A percentile compares a stretch with the other conserved stretches of the same genome.
phyloP scores from a whole-genome alignment of 2,329 filamentous ascomycete genomes.

The Phialemoniopsis sp. region DNA sequence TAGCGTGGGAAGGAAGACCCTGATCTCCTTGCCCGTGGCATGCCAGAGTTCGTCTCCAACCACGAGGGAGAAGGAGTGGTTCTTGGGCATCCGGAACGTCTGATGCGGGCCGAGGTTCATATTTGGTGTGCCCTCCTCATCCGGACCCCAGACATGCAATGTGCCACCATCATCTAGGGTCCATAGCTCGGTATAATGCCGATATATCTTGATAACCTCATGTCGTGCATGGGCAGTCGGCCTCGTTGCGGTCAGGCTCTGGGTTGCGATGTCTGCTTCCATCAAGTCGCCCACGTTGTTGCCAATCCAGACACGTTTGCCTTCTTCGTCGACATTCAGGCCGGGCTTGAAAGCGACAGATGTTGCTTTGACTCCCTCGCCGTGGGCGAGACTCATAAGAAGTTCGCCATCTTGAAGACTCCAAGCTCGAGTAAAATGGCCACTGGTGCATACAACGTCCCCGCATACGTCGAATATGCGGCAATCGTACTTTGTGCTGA shows the following conservation, averaged over 20 bases:
- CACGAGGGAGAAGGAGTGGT: conserved; percentile 84
- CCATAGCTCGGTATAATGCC: conserved; percentile 89
- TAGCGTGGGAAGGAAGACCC: conserved; percentile 72
- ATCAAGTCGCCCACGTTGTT: conserved; percentile 84
- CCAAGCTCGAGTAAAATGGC: conserved; percentile 85
- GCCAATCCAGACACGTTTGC: conserved; percentile 80
- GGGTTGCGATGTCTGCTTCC: conserved; percentile 77
- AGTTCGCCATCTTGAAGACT: conserved; percentile 77
- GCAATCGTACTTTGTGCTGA: conserved; percentile 82
- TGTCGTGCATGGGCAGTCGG: conserved; percentile 69
- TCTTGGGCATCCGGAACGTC: conserved; percentile 73
- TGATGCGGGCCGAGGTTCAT: conserved; percentile 67
- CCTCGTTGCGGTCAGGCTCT: conserved; percentile 66
- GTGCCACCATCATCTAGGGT: conserved; percentile 87
- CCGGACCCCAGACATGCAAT: conserved; percentile 81
- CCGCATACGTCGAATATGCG: conserved; percentile 85
- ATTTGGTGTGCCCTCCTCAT: conserved; percentile 66
- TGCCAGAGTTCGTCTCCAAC: conserved; percentile 86
- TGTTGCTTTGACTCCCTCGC: conserved; percentile 78
- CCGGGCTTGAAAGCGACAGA: conserved; percentile 84
- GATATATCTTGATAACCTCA: conserved; percentile 80
- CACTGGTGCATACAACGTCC: conserved; percentile 80
- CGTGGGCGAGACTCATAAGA: conserved; percentile 75
- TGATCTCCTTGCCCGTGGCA: conserved; percentile 79
- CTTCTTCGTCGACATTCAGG: conserved; percentile 73